Conservation (phyloP, 495 filamentous ascomycete species). For the Sordaria brevicollis region DNA sequence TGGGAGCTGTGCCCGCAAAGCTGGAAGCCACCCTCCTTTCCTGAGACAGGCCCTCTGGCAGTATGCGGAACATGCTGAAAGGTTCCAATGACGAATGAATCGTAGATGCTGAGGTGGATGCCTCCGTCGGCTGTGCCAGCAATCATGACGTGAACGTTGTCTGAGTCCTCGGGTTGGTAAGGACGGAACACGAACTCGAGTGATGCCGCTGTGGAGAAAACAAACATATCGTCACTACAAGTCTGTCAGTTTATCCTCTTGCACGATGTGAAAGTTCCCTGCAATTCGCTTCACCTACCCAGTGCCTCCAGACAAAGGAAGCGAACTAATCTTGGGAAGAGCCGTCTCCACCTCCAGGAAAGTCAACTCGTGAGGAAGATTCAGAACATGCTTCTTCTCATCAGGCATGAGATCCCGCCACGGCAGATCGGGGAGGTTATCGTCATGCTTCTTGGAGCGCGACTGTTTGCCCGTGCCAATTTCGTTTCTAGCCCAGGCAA, state of each 20-base stretch:
- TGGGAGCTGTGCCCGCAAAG: conserved; percentile 60
- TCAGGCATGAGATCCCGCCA: conserved; percentile 27
- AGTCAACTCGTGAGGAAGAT: conserved; percentile 70
- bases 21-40: conserved; percentile 15
- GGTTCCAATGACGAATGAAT: conserved; percentile 76
- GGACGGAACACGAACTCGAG: conserved; percentile 63
- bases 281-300: conserved; percentile 35
- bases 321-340: conserved; percentile 65
- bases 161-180: conserved; percentile 47
- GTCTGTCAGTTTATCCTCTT: conserved; percentile 10
- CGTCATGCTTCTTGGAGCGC: not conserved
- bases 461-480: conserved; percentile 32
- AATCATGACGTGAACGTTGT: conserved; percentile 73
- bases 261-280: not conserved
- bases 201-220: conserved; percentile 58
- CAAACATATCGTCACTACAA: conserved; percentile 50
- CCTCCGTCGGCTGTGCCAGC: conserved; percentile 67
- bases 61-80: conserved; percentile 30
- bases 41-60: not conserved
- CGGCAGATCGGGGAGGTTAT: not conserved
- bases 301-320: conserved; percentile 48
- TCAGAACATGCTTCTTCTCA: conserved; percentile 27
- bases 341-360: conserved; percentile 70
- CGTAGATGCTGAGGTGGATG: conserved; percentile 79
- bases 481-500: conserved; percentile 66